Evolutionary conservation across 2,329 filamentous ascomycete genomes (phyloP), one percentile per base, ranked within the genome.

Genomic region (Phaeomoniella chlamydospora): DNA sequence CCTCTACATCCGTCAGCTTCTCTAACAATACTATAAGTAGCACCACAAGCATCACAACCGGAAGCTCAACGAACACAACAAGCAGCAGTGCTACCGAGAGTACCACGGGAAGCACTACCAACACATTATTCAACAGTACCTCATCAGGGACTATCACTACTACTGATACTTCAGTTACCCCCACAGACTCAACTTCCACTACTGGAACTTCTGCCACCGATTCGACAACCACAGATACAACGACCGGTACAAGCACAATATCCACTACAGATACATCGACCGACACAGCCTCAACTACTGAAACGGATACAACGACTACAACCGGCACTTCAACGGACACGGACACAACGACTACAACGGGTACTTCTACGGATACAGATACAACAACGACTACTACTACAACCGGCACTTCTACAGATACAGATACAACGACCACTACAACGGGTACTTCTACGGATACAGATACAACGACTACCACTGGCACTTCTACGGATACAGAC

Each of bases 31-130:
- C 33, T 10, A 18, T 18, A 9, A 5, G 12, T 18, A 19, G 11
- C 10, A 19, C 15, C 31, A 10, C 5, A 31, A 16, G 15, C 37
- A 16, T 29, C 37, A 5, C 32, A 35, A 11, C 36, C 11, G 18
- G 22, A 31, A 15, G 4, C 37, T 31, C 38, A 32, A 36, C 30
- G 18, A 30, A 11, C 22, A n/a, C n/a, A n/a, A n/a, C n/a, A n/a
- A n/a, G n/a, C n/a, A n/a, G n/a, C n/a, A n/a, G n/a, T n/a, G n/a
- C n/a, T n/a, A n/a, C n/a, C n/a, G n/a, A n/a, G n/a, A n/a, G n/a
- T n/a, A n/a, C n/a, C n/a, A n/a, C n/a, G n/a, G n/a, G n/a, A n/a
- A n/a, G n/a, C n/a, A n/a, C n/a, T n/a, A n/a, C n/a, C n/a, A n/a
- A n/a, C n/a, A n/a, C n/a, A n/a, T n/a, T n/a, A n/a, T n/a, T n/a